These are phyloP conservation scores for Tuctoria greenei DNA, from an alignment of 176 grass and related monocot species.

Conservation along the genomic window DNA sequence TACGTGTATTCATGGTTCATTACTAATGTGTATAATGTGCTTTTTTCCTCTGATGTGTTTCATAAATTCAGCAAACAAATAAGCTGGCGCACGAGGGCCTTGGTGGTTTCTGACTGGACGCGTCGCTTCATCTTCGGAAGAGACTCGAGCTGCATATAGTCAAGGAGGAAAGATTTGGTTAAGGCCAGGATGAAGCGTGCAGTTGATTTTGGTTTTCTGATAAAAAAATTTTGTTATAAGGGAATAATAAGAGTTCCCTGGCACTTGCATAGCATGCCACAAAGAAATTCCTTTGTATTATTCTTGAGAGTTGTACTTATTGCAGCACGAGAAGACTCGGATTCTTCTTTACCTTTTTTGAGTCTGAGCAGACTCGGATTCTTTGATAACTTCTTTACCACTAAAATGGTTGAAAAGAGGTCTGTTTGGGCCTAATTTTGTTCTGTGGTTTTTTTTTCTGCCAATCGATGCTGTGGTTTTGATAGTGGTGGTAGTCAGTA, in stretches of 20 bases:
- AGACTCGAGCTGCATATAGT: constrained; percentile 91
- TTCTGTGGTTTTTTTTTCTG: background rate
- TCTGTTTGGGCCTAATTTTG: constrained; percentile 25
- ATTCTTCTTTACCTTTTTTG: too few relatives aligned
- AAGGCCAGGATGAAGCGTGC: constrained; percentile 27
- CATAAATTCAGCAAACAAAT: constrained; percentile 77
- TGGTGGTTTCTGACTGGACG: constrained; percentile 82
- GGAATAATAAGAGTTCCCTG: constrained; percentile 47
- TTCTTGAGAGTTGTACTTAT: constrained; percentile 31
- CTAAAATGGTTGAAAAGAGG: constrained; percentile 13
- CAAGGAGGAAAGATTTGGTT: constrained; percentile 25
- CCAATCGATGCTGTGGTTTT: background rate
- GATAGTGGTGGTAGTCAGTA: background rate
- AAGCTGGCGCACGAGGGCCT: constrained; percentile 85
- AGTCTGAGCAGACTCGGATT: constrained; percentile 19
- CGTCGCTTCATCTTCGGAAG: constrained; percentile 82
- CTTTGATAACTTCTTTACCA: constrained; percentile 22
- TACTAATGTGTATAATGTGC: constrained; percentile 5
- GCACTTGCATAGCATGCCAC: constrained; percentile 40
- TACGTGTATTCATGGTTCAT: background rate
- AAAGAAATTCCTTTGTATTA: constrained; percentile 34
- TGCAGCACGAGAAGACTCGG: too few relatives aligned
- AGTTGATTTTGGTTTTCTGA: constrained; percentile 31
- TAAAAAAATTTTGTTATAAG: constrained; percentile 32
- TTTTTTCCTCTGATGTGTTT: background rate